phyloP scores from a whole-genome alignment of 306 rosid genomes.

The Castanea mollissima region DNA sequence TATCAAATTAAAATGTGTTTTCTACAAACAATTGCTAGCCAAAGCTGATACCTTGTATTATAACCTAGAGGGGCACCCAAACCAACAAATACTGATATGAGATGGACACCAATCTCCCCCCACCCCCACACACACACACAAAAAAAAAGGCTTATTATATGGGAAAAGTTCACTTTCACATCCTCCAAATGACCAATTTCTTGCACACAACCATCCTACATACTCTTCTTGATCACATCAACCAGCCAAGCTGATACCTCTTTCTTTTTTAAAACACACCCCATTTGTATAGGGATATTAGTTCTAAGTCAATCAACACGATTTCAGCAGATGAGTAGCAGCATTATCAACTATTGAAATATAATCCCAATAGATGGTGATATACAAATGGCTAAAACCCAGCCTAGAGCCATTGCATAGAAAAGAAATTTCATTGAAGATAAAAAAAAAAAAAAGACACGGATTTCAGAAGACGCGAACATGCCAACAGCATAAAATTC shows the following conservation, averaged over 20 bases:
- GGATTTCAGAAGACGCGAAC: too few species aligned
- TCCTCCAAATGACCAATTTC: too few species aligned
- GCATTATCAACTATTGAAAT: not conserved
- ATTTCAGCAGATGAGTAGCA: not conserved
- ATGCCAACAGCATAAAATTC: not conserved
- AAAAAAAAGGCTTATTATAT: too few species aligned
- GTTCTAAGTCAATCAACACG: not conserved
- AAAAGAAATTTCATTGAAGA: not conserved
- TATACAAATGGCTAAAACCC: not conserved
- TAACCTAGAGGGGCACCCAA: not conserved
- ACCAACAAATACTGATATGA: not conserved
- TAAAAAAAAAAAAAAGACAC: not conserved
- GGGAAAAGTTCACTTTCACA: too few species aligned
- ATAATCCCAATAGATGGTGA: not conserved
- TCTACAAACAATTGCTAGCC: too few species aligned
- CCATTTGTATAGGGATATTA: too few species aligned
- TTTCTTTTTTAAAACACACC: too few species aligned
- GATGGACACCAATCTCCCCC: not conserved
- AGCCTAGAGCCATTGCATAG: not conserved
- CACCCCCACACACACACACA: too few species aligned
- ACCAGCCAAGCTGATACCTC: too few species aligned
- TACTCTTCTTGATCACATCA: too few species aligned
- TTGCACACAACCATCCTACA: too few species aligned
- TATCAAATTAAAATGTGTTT: too few species aligned
- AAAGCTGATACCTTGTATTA: not conserved